Evolutionary conservation across 78 protist species (phyloP).

Genomic region (Monosiga brevicollis): DNA sequence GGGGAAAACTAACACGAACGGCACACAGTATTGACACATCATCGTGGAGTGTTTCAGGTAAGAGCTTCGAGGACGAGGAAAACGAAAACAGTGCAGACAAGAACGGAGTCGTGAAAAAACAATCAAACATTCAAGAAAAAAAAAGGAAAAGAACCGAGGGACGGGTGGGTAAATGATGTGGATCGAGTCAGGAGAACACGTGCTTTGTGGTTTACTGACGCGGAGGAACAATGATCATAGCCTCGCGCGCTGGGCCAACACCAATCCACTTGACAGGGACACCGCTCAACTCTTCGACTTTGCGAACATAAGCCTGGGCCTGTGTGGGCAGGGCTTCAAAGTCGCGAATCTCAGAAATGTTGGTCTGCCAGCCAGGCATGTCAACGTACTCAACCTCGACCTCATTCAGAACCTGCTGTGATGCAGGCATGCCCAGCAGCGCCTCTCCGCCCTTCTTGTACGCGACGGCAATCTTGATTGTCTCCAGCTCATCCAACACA

Average conservation of each 20-base stretch:
- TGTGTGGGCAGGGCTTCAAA: slow-evolving; percentile 60
- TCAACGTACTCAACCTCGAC: slow-evolving; percentile 65
- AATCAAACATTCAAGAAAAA: no score
- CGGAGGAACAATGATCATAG: slow-evolving; percentile 10
- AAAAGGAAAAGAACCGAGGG: no score
- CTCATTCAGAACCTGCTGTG: slow-evolving; percentile 28
- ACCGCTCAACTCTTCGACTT: slow-evolving; percentile 45
- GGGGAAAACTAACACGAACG: no score
- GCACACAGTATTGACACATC: no score
- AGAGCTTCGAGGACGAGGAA: no score
- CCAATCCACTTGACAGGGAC: slow-evolving; percentile 36
- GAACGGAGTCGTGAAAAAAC: no score
- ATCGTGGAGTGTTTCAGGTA: no score
- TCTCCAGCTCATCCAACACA: slow-evolving; percentile 51
- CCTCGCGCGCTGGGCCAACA: slow-evolving; percentile 35
- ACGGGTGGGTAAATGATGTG: no score
- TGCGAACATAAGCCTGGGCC: slow-evolving; percentile 44
- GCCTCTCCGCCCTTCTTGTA: slow-evolving; percentile 44
- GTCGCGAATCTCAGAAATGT: slow-evolving; percentile 17
- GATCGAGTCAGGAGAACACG: no score
- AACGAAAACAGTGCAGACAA: no score
- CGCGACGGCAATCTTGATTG: slow-evolving; percentile 60
- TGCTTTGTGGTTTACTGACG: no score
- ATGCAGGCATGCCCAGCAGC: slow-evolving; percentile 27
- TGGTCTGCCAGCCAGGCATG: slow-evolving; percentile 66